phyloP scores from a whole-genome alignment of 108 stramenopile species.

The Pseudonitzschia multiseries region DNA sequence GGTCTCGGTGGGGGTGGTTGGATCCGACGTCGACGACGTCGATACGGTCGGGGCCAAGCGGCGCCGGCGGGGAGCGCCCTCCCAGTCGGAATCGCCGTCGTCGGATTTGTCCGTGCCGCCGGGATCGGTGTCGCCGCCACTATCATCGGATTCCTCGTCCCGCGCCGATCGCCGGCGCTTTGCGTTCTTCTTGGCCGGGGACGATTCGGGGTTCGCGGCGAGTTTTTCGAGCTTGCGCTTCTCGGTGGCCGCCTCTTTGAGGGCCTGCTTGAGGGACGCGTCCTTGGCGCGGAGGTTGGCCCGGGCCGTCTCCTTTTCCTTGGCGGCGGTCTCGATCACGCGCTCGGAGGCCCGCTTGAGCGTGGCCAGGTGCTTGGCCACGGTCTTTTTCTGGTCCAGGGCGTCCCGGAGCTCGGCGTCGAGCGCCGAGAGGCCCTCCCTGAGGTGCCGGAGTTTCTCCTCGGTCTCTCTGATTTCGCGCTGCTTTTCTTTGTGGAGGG shows the following conservation, averaged over 20 bases:
- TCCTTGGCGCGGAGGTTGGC: neutral
- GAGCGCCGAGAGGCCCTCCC: neutral
- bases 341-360: neutral
- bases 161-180: neutral
- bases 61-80: neutral
- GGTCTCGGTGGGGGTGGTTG: neutral
- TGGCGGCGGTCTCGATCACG: neutral
- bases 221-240: neutral
- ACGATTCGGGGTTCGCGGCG: no score
- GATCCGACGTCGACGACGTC: no score
- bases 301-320: neutral
- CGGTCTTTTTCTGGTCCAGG: neutral
- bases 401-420: neutral
- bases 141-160: neutral
- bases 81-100: neutral
- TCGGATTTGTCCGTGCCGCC: neutral
- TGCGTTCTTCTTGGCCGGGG: neutral
- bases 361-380: neutral
- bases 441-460: neutral
- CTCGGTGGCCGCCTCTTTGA: neutral
- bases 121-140: neutral
- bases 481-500: neutral
- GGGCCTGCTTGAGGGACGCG: neutral
- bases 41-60: no score
- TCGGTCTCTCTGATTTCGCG: neutral